Base-by-base conservation (phyloP, 768 basidiomycete species). In the Russula earlei region DNA sequence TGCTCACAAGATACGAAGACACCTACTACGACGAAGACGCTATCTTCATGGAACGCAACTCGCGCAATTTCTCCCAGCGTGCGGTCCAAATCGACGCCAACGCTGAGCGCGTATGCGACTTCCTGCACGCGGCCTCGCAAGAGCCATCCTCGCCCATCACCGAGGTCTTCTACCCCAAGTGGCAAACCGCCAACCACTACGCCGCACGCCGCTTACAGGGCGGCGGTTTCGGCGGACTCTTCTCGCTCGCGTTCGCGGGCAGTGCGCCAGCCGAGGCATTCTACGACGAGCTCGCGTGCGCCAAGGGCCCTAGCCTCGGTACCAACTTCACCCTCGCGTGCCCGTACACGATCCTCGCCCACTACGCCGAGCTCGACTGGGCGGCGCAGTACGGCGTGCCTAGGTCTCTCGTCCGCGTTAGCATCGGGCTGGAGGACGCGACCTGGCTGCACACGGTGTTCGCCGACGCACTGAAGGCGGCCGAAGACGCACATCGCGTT, bases 41-140 rank as follows among this genome's bases (percentile, higher is more conserved):
- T 40, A 82, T 97, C 54, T 95, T 84, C 75, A 88, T 99, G 87
- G 95, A 99, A 67, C 87, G 94, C 62, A 99, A 99, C 71, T 98
- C 95, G n/a, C 89, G 95, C 49, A 85, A 96, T 71, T 97, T 95
- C 74, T 71, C 77, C 49, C 75, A 72, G 8, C 89, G 95, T 52
- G 78, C 92, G 62, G 74, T 74, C 53, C 67, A 74, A 51, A 91
- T 95, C 69, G 91, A 98, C 68, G 68, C 69, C 31, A 98, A 95
- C 68, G 75, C 94, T 4, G 84, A 91, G 66, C 79, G 79, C 42
- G 74, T 94, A 54, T 94, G 91, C 69, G 85, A 88, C 52, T 81
- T 85, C 67, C 75, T 99, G 27, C 77, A 75, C 37, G 74, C 80
- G 2, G 80, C 78, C 45, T 84, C 84, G 0, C 52, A 73, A 27